Evolutionary conservation across 495 filamentous ascomycete genomes (phyloP).

Genomic region (Hypomontagnella monticulosa): DNA sequence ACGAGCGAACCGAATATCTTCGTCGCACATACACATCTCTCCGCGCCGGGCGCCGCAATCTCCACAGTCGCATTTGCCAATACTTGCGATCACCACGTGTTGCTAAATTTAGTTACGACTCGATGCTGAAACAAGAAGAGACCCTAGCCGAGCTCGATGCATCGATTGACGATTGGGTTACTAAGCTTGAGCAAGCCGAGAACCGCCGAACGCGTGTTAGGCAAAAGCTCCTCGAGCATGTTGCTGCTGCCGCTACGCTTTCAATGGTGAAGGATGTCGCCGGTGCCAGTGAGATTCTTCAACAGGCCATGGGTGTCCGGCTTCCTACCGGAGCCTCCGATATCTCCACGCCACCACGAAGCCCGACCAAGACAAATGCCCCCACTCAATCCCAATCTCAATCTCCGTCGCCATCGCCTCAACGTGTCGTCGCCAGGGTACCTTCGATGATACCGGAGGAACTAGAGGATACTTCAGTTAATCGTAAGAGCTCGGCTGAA

Average conservation of each 20-base stretch:
- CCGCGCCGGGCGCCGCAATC: constrained; percentile 70
- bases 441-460: constrained; percentile 59
- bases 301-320: constrained; percentile 52
- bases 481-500: constrained; percentile 38
- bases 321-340: constrained; percentile 51
- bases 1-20: constrained; percentile 76
- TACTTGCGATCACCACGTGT: constrained; percentile 71
- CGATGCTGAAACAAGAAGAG: constrained; percentile 78
- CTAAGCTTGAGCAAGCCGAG: constrained; percentile 78
- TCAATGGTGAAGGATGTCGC: constrained; percentile 44
- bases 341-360: constrained; percentile 59
- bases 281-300: constrained; percentile 52
- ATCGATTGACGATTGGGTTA: constrained; percentile 80
- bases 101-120: constrained; percentile 72
- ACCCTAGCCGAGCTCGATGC: constrained; percentile 73
- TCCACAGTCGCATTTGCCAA: constrained; percentile 73
- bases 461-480: constrained; percentile 38
- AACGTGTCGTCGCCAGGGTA: constrained; percentile 58
- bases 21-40: constrained; percentile 74
- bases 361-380: constrained; percentile 52
- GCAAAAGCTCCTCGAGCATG: constrained; percentile 81
- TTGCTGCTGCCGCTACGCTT: constrained; percentile 68
- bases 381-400: constrained; percentile 41
- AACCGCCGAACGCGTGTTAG: constrained; percentile 73
- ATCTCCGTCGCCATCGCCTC: constrained; percentile 53